phyloP scores from a whole-genome alignment of 1,139 yeast genomes.

The Scheffersomyces titani region DNA sequence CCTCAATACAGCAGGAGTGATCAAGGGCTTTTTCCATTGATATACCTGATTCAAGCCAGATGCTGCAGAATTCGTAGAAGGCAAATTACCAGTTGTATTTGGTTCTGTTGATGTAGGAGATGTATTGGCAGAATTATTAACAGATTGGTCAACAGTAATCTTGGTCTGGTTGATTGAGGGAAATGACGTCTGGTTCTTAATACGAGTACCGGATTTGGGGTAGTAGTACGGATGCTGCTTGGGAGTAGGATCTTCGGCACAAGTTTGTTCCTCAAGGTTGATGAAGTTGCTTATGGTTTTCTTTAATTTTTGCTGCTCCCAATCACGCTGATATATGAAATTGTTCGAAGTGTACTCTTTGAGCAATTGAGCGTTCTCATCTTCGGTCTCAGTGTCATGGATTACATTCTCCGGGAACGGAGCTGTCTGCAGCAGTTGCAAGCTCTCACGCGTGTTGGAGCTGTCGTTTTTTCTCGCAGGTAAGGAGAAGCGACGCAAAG shows the following conservation, averaged over 20 bases:
- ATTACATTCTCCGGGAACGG: background rate
- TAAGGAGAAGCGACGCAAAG: slow-evolving; percentile 31
- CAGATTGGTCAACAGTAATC: background rate
- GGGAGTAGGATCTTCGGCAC: background rate
- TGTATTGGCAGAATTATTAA: background rate
- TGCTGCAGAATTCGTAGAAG: slow-evolving; percentile 3
- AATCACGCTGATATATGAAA: slow-evolving; percentile 16
- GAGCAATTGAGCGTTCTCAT: slow-evolving; percentile 13
- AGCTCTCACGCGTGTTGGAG: background rate
- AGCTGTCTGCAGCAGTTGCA: slow-evolving; percentile 1
- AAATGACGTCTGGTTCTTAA: slow-evolving; percentile 3
- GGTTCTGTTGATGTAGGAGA: background rate
- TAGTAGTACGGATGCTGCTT: background rate
- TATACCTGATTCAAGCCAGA: slow-evolving; percentile 29
- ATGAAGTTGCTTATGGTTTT: slow-evolving; percentile 7
- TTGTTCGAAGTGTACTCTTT: slow-evolving; percentile 17
- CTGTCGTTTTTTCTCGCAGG: slow-evolving; percentile 13
- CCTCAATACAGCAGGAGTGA: slow-evolving; percentile 46
- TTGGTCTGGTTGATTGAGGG: background rate
- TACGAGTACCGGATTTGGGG: slow-evolving; percentile 7
- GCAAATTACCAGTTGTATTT: background rate
- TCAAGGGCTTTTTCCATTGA: slow-evolving; percentile 39
- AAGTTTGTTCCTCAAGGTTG: slow-evolving; percentile 1
- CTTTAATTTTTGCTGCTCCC: slow-evolving; percentile 12
- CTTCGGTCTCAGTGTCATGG: slow-evolving; percentile 6